Conservation (phyloP, 305 asterid species). For the Fraxinus angustifolia region DNA sequence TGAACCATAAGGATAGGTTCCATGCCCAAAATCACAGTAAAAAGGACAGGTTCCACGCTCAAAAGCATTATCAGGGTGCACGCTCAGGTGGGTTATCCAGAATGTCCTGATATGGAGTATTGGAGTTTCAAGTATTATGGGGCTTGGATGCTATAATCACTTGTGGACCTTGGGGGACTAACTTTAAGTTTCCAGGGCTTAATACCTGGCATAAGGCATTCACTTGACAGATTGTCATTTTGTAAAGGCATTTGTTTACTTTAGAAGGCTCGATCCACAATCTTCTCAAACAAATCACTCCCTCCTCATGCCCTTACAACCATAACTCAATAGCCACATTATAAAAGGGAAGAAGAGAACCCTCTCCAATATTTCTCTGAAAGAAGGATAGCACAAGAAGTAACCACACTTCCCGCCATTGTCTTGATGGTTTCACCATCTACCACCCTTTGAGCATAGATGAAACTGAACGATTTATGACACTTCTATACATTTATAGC, state of each 20-base stretch:
- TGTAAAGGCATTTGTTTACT: not conserved
- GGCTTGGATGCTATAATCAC: not conserved
- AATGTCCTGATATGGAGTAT: not conserved
- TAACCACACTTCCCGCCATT: not conserved
- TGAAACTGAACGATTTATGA: not conserved
- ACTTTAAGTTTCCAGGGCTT: not conserved
- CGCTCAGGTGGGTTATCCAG: not conserved
- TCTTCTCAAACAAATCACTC: slow-evolving; percentile 3
- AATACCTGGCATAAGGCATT: not conserved
- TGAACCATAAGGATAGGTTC: not conserved
- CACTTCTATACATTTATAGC: not conserved
- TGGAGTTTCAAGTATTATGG: not conserved
- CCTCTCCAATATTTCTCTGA: not conserved
- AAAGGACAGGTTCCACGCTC: not conserved
- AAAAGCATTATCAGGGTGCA: not conserved
- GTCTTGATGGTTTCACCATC: not conserved
- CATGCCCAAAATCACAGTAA: slow-evolving; percentile 1
- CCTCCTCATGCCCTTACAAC: not conserved
- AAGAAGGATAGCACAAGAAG: not conserved
- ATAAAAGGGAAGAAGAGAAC: not conserved
- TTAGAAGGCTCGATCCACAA: slow-evolving; percentile 10
- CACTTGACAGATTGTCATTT: slow-evolving; percentile 10
- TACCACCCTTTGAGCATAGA: not conserved
- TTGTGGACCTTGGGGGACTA: not conserved
- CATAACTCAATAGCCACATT: not conserved